Conservation (phyloP, 1,284 basidiomycete genomes). For the Papiliotrema fonsecae region DNA sequence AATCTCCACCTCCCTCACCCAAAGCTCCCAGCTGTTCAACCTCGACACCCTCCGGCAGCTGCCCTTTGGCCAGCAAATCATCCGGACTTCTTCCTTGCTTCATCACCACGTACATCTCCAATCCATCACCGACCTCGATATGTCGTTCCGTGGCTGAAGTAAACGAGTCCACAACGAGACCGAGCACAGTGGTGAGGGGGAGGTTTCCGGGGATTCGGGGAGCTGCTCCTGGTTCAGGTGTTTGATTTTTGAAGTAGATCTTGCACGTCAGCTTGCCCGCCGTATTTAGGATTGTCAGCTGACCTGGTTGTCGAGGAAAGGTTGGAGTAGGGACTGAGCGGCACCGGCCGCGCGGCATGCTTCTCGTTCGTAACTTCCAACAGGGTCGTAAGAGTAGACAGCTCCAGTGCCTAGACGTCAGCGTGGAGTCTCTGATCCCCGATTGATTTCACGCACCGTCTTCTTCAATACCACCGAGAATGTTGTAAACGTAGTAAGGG, state of each 20-base stretch:
- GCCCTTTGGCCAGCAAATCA: constrained; percentile 58
- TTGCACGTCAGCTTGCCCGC: constrained; percentile 42
- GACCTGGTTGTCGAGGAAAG: constrained; percentile 94
- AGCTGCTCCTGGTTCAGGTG: constrained; percentile 57
- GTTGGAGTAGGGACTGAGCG: constrained; percentile 83
- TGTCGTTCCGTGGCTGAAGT: constrained; percentile 91
- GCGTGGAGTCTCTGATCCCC: too few relatives aligned
- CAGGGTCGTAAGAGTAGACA: constrained; percentile 95
- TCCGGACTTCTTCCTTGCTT: constrained; percentile 62
- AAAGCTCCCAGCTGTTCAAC: constrained; percentile 42
- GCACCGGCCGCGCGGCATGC: constrained; percentile 89
- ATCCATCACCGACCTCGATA: constrained; percentile 92
- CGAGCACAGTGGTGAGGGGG: constrained; percentile 70
- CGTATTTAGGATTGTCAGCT: constrained; percentile 17
- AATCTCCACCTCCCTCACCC: constrained; percentile 40
- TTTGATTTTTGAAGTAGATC: constrained; percentile 96
- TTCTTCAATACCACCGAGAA: constrained; percentile 88
- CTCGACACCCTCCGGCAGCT: constrained; percentile 55
- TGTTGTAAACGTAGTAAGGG: constrained; percentile 94
- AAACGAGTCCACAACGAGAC: constrained; percentile 74
- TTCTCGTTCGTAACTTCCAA: constrained; percentile 92
- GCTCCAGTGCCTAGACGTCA: constrained; percentile 69
- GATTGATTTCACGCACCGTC: constrained; percentile 72
- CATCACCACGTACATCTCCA: constrained; percentile 83
- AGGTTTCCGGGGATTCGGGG: constrained; percentile 67